Conservation (phyloP, 192 early-diverging fungal genomes). For the Powellomyces hirtus region DNA sequence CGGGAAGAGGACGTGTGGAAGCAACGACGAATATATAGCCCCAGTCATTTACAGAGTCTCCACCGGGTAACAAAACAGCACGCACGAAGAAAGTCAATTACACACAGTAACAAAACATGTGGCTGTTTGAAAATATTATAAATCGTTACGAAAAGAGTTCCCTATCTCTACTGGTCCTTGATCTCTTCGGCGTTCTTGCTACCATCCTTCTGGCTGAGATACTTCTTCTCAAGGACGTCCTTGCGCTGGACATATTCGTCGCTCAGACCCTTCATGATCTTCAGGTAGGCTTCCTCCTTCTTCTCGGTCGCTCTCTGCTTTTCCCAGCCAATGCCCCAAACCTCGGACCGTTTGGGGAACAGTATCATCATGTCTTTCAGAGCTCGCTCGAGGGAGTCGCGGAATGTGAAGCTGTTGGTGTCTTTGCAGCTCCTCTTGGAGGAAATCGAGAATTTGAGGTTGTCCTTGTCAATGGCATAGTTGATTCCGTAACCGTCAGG, state of each 20-base stretch:
- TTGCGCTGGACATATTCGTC: slow-evolving; percentile 38
- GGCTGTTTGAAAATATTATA: too few species aligned
- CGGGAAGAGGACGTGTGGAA: too few species aligned
- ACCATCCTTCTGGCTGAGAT: slow-evolving; percentile 2
- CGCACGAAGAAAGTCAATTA: too few species aligned
- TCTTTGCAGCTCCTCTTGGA: slow-evolving; percentile 39
- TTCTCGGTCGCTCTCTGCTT: slow-evolving; percentile 31
- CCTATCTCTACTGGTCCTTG: too few species aligned
- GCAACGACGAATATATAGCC: too few species aligned
- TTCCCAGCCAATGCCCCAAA: slow-evolving; percentile 52
- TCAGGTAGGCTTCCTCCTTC: slow-evolving; percentile 40
- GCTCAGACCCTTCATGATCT: slow-evolving; percentile 40
- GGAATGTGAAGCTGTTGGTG: slow-evolving; percentile 54
- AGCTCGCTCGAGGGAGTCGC: slow-evolving; percentile 56
- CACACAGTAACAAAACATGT: too few species aligned
- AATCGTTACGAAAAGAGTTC: too few species aligned
- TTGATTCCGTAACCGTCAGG: slow-evolving; percentile 54
- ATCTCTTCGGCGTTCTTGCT: too few species aligned
- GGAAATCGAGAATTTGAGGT: slow-evolving; percentile 61
- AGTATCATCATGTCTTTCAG: slow-evolving; percentile 66
- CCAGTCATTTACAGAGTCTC: too few species aligned
- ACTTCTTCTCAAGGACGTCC: slow-evolving; percentile 25
- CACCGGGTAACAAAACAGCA: too few species aligned
- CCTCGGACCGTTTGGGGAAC: slow-evolving; percentile 54
- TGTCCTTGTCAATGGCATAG: slow-evolving; percentile 59